A percentile compares a stretch with the other conserved stretches of the same genome.
These are phyloP conservation scores for Phialophora expanda DNA, from an alignment of 2,329 filamentous ascomycete genomes.

Conservation along the genomic window DNA sequence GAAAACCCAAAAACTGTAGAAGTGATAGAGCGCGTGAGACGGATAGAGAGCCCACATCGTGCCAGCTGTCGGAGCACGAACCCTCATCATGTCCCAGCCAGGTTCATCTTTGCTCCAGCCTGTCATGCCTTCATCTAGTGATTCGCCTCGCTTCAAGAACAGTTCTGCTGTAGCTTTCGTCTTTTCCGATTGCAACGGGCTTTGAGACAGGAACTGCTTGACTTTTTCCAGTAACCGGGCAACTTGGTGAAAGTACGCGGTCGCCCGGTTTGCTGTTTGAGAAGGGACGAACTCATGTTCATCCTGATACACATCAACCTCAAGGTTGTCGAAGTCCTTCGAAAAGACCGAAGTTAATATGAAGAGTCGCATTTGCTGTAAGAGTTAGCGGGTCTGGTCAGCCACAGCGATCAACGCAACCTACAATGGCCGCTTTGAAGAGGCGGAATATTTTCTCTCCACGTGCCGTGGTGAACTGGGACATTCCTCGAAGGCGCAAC, in stretches of 20 bases:
- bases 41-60: conserved; percentile 39
- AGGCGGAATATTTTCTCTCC: conserved; percentile 38
- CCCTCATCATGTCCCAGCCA: conserved; percentile 37
- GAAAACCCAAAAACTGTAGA: conserved; percentile 38
- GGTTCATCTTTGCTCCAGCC: conserved; percentile 37
- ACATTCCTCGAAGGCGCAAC: conserved; percentile 33
- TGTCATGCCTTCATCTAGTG: conserved; percentile 32
- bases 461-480: conserved; percentile 34
- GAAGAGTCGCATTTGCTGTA: conserved; percentile 38
- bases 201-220: conserved; percentile 26
- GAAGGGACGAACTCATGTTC: conserved; percentile 38
- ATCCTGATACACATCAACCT: conserved; percentile 37
- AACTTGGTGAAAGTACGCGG: conserved; percentile 33
- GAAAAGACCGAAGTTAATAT: conserved; percentile 35
- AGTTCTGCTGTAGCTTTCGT: not conserved
- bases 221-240: conserved; percentile 35
- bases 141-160: conserved; percentile 31
- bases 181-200: not conserved
- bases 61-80: conserved; percentile 25
- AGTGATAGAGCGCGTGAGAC: conserved; percentile 33
- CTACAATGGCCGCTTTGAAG: conserved; percentile 38
- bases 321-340: conserved; percentile 37
- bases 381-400: conserved; percentile 5
- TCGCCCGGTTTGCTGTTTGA: conserved; percentile 34
- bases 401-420: not conserved